phyloP scores from a whole-genome alignment of 495 filamentous ascomycete genomes.

The Tuber magnatum region DNA sequence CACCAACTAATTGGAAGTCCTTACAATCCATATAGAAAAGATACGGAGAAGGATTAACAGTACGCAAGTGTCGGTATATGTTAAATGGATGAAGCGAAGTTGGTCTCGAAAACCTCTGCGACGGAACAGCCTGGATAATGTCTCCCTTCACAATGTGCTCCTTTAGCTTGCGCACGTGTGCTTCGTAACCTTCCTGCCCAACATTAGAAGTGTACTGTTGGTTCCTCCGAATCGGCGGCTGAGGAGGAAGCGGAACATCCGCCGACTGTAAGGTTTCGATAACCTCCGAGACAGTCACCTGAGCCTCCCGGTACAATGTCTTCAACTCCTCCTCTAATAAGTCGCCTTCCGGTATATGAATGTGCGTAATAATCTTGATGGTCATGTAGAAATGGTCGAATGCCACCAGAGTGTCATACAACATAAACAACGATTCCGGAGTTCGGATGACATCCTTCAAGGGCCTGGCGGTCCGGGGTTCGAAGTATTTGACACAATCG shows the following conservation, averaged over 20 bases:
- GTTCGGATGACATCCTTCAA: slow-evolving; percentile 82
- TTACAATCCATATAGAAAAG: slow-evolving; percentile 90
- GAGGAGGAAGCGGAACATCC: slow-evolving; percentile 68
- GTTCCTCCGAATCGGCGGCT: slow-evolving; percentile 61
- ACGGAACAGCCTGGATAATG: slow-evolving; percentile 96
- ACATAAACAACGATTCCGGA: slow-evolving; percentile 93
- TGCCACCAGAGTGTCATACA: slow-evolving; percentile 90
- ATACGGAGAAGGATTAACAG: slow-evolving; percentile 92
- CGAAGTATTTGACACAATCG: slow-evolving; percentile 95
- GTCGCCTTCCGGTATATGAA: slow-evolving; percentile 54
- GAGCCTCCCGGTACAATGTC: slow-evolving; percentile 59
- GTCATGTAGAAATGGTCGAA: slow-evolving; percentile 91
- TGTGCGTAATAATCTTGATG: slow-evolving; percentile 86
- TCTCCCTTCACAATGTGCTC: slow-evolving; percentile 81
- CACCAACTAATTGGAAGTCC: slow-evolving; percentile 90
- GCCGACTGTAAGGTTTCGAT: slow-evolving; percentile 62
- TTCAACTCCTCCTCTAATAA: slow-evolving; percentile 49
- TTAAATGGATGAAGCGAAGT: slow-evolving; percentile 93
- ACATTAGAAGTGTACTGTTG: slow-evolving; percentile 90
- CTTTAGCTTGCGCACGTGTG: slow-evolving; percentile 72
- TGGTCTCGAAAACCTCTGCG: slow-evolving; percentile 81
- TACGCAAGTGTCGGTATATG: slow-evolving; percentile 92
- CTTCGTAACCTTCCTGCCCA: slow-evolving; percentile 77
- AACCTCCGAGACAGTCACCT: slow-evolving; percentile 54
- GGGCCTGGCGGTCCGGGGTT: slow-evolving; percentile 78